Conservation (phyloP, 371 early-diverging fungal species). For the Fennellomyces sp. region DNA sequence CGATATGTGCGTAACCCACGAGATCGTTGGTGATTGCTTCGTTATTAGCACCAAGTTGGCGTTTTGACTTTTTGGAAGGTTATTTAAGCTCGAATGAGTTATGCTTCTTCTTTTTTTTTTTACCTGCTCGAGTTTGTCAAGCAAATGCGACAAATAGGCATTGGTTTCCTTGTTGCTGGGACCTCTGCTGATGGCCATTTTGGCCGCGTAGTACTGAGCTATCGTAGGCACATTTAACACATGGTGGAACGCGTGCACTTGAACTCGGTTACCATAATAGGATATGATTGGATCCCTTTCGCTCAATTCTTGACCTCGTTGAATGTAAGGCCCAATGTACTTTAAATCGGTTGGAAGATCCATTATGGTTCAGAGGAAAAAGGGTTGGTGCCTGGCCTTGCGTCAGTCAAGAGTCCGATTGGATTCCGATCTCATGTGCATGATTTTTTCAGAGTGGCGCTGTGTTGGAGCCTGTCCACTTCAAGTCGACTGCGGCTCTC, state of each 20-base stretch:
- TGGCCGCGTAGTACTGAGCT: constrained; percentile 91
- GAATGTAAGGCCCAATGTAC: constrained; percentile 77
- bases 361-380: too few relatives aligned
- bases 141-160: constrained; percentile 62
- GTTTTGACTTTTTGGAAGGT: too few relatives aligned
- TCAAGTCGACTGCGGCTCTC: too few relatives aligned
- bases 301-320: constrained; percentile 78
- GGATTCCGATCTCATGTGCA: too few relatives aligned
- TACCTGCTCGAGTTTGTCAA: constrained; percentile 83
- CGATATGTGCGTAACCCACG: constrained; percentile 83
- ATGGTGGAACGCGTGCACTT: too few relatives aligned
- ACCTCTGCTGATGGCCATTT: constrained; percentile 73
- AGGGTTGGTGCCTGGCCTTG: too few relatives aligned
- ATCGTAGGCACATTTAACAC: too few relatives aligned
- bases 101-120: neutral
- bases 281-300: constrained; percentile 83
- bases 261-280: constrained; percentile 94
- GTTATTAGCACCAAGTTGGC: constrained; percentile 56
- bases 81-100: too few relatives aligned
- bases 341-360: constrained; percentile 75
- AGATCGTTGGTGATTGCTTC: constrained; percentile 81
- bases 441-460: too few relatives aligned
- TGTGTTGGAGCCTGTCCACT: too few relatives aligned
- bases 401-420: too few relatives aligned
- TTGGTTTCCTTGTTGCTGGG: constrained; percentile 63